Evolutionary conservation across 805 yeast species (phyloP).

Genomic region (Lipomyces japonicus): DNA sequence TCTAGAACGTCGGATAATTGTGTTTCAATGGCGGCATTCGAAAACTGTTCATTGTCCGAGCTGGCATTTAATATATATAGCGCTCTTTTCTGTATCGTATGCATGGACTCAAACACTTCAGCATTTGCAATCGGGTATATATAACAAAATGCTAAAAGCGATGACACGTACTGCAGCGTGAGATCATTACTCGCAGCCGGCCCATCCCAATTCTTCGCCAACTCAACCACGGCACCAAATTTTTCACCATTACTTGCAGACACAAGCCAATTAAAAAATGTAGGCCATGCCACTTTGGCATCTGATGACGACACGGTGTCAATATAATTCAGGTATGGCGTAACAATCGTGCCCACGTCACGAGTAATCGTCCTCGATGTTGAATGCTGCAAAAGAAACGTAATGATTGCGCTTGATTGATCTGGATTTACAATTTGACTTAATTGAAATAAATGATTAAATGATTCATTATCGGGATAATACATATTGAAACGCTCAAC

Average conservation of each 20-base stretch:
- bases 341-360: conserved; percentile 31
- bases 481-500: conserved; percentile 28
- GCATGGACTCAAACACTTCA: conserved; percentile 21
- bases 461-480: conserved; percentile 7
- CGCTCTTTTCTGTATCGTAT: conserved; percentile 22
- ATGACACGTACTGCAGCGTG: conserved; percentile 27
- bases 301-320: conserved; percentile 20
- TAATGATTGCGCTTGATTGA: conserved; percentile 20
- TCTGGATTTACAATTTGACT: neutral
- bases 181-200: conserved; percentile 21
- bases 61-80: neutral
- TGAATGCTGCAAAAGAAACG: conserved; percentile 23
- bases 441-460: conserved; percentile 13
- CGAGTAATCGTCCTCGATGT: conserved; percentile 23
- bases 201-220: conserved; percentile 18
- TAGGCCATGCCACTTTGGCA: conserved; percentile 25
- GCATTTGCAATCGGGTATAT: conserved; percentile 6
- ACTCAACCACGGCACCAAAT: conserved; percentile 7
- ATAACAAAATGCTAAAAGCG: conserved; percentile 21
- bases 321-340: conserved; percentile 35
- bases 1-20: neutral
- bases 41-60: neutral
- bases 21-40: conserved; percentile 4
- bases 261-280: conserved; percentile 20
- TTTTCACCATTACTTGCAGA: conserved; percentile 1